Evolutionary conservation across 176 grass and related monocot genomes (phyloP).

Genomic region (Metroxylon sagu): DNA sequence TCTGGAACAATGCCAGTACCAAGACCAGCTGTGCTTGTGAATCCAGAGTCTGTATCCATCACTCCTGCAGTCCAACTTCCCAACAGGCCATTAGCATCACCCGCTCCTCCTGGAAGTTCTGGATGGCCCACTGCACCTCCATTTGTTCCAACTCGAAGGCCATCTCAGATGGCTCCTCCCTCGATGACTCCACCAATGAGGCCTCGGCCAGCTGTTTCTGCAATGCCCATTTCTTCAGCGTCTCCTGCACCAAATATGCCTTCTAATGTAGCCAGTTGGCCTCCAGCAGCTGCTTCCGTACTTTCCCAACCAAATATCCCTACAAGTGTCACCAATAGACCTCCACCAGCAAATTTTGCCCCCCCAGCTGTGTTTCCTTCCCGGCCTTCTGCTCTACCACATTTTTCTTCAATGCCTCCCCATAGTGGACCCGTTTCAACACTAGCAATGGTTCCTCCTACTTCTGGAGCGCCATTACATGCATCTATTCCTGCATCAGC

Average conservation of each 20-base stretch:
- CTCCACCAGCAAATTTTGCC: slow-evolving; percentile 27
- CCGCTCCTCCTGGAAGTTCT: slow-evolving; percentile 30
- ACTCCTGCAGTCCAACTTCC: slow-evolving; percentile 9
- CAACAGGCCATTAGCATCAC: slow-evolving; percentile 45
- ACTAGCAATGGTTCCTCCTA: slow-evolving; percentile 19
- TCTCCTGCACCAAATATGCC: slow-evolving; percentile 6
- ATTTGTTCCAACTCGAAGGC: slow-evolving; percentile 17
- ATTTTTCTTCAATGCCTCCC: slow-evolving; percentile 25
- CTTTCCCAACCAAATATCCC: slow-evolving; percentile 33
- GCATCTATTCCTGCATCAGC: slow-evolving; percentile 16
- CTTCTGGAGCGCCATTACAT: slow-evolving; percentile 16
- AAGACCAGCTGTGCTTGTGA: slow-evolving; percentile 16
- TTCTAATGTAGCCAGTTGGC: not conserved
- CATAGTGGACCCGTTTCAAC: slow-evolving; percentile 21
- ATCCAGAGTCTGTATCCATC: slow-evolving; percentile 14
- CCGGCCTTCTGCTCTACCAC: slow-evolving; percentile 17
- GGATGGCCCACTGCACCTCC: slow-evolving; percentile 41
- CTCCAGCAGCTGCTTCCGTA: slow-evolving; percentile 8
- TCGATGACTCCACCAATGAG: slow-evolving; percentile 22
- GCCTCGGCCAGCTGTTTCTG: slow-evolving; percentile 1
- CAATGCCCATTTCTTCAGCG: slow-evolving; percentile 28
- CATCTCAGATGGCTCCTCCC: slow-evolving; percentile 6
- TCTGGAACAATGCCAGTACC: not conserved
- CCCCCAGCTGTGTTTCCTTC: slow-evolving; percentile 27
- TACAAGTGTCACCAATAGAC: slow-evolving; percentile 17